Evolutionary conservation across 495 filamentous ascomycete genomes (phyloP), one percentile per base, ranked within the genome.

Genomic region (Wilcoxina mikolae): DNA sequence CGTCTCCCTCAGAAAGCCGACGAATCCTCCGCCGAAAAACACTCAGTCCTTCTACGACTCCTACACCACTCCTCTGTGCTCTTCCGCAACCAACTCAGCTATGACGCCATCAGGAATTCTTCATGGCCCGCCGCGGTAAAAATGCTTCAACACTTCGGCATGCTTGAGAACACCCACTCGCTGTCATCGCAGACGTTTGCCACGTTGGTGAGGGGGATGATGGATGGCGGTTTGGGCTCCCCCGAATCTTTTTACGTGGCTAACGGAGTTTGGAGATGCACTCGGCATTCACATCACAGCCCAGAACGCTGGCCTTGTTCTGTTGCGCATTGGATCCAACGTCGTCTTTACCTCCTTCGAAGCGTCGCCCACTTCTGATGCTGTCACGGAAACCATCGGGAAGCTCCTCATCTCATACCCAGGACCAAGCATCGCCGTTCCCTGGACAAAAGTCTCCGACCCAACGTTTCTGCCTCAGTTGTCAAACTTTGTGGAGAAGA

Each of bases 271-370:
- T 49, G 38, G 43, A 53, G 63, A 58, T 31, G 3, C 61, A 42
- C 10, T 75, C 22, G 59, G 67, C 0, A 56, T 79, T 12, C 64
- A 80, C 51, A 67, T 83, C 27, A 60, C 61, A 15, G 67, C 61
- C 11, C 81, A 84, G 58, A 85, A 85, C 61, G 77, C 77, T 0
- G 81, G 68, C 0, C 51, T 83, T 0, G 57, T 82, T 10, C 61
- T 82, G 38, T 69, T 66, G 2, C 65, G 56, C 33, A 35, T 48
- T 0, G 44, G 58, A 0, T 28, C 67, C n/a, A 35, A 54, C 3
- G 65, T 77, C 35, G 41, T 70, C 0, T 64, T 83, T 25, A 73
- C 81, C 58, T 57, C 67, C 0, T 84, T 81, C 47, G 78, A 83
- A 56, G 70, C 79, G 0, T 75, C 76, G 3, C 71, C 80, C 0